Evolutionary conservation across 148 eudicot species (phyloP).

Genomic region (Rhododendron simsii): DNA sequence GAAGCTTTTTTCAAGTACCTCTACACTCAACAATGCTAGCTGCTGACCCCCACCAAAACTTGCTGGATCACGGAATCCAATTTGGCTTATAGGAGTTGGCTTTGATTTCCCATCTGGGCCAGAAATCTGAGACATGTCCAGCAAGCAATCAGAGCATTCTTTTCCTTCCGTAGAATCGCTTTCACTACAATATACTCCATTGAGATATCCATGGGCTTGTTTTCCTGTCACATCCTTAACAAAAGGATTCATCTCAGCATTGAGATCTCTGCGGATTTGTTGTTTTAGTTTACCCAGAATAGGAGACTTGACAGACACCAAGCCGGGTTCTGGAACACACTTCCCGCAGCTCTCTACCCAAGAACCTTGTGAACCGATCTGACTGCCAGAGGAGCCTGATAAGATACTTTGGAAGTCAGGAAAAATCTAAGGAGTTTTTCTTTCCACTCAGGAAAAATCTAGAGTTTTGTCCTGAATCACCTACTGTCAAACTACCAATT

Average conservation of each 20-base stretch:
- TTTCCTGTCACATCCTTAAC: no score
- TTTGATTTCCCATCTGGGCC: no score
- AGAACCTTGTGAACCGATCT: slow-evolving; percentile 22
- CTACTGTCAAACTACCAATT: background rate
- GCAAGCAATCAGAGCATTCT: no score
- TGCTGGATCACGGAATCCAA: no score
- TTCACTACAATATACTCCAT: no score
- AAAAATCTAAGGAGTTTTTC: background rate
- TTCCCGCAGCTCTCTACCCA: slow-evolving; percentile 18
- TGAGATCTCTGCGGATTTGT: slow-evolving; percentile 17
- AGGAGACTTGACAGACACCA: slow-evolving; percentile 22
- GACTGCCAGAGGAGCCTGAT: slow-evolving; percentile 21
- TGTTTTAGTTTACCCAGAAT: slow-evolving; percentile 19
- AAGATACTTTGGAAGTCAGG: slow-evolving; percentile 11
- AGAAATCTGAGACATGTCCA: no score
- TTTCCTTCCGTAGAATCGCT: no score
- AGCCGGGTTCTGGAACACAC: slow-evolving; percentile 23
- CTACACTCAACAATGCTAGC: no score
- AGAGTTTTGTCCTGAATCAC: slow-evolving; percentile 2
- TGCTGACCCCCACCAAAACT: no score
- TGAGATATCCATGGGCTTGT: no score
- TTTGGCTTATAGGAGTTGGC: no score
- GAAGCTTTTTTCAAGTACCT: no score
- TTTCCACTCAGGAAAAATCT: slow-evolving; percentile 1
- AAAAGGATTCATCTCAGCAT: slow-evolving; percentile 12